A percentile compares a stretch with the other conserved stretches of the same genome.
Evolutionary conservation across 148 eudicot genomes (phyloP).

Genomic region (Arbutus unedo): DNA sequence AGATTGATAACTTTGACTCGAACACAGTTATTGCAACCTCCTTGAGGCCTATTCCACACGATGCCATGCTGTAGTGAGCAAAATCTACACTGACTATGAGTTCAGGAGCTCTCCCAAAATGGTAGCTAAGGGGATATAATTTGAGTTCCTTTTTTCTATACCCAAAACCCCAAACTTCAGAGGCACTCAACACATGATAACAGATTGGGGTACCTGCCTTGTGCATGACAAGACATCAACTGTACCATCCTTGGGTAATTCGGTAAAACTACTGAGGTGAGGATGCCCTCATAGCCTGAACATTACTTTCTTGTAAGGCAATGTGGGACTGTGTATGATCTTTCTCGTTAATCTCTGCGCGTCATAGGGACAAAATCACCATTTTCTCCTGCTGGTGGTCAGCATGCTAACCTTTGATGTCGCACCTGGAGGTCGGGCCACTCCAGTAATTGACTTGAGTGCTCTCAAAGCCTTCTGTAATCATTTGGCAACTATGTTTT

Average conservation of each 20-base stretch:
- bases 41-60: not conserved
- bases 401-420: too few relatives aligned
- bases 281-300: not conserved
- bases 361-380: too few relatives aligned
- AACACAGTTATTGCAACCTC: not conserved
- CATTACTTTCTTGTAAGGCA: too few relatives aligned
- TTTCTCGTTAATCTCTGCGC: too few relatives aligned
- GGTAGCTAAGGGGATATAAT: not conserved
- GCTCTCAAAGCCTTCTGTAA: not conserved
- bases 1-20: too few relatives aligned
- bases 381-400: too few relatives aligned
- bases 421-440: not conserved
- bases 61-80: not conserved
- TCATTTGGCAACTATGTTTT: not conserved
- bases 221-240: too few relatives aligned
- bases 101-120: not conserved
- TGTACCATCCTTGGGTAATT: too few relatives aligned
- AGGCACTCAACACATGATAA: not conserved
- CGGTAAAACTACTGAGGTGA: not conserved
- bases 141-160: not conserved
- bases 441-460: not conserved
- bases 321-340: too few relatives aligned
- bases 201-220: not conserved
- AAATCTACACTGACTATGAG: not conserved
- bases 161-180: not conserved